Evolutionary conservation across 2,329 filamentous ascomycete genomes (phyloP), one percentile per base, ranked within the genome.

Genomic region (Fusarium sp.): DNA sequence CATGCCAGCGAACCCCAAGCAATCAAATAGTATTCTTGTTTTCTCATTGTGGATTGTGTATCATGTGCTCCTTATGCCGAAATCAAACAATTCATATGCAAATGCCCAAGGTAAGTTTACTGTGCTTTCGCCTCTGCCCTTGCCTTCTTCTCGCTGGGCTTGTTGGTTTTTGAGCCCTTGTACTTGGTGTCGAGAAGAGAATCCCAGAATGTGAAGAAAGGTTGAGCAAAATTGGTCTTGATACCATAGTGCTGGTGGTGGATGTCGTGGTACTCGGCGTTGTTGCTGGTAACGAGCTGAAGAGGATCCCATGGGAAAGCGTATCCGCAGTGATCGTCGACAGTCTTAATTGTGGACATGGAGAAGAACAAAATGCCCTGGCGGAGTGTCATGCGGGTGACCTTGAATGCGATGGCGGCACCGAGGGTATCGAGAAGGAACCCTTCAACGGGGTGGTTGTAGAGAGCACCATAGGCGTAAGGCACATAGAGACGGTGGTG

Each of bases 221-320:
- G 93, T 81, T 97, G 93, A 7, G 91, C 92, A 80, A 94, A 97
- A 82, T 97, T 97, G 70, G 91, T 92, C 87, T 98, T 99, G 86
- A 99, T 97, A 61, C 96, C 96, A 94, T 95, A 98, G 81, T 93
- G 97, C 82, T 99, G 96, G 82, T 99, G 96, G 81, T 99, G 96
- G 63, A 99, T 95, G 77, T 99, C 96, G 78, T 99, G 96, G 81
- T 98, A 99, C 37, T 91, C 91, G 27, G 96, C 95, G 74, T 98
- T 98, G 85, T 99, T 98, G 79, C 92, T 92, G 46, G 94, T 97
- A 66, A 98, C 86, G 77, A 92, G 90, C 85, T 98, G 94, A 57
- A 98, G 85, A 4, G 95, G 95, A 79, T 99, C 96, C 89, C 92
- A 98, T 2, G 96, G 96, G 67, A 99, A 91, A n/a, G 90, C 86